Percentiles rank a stretch among this genome's conserved stretches.
Conservation (phyloP, 1,284 basidiomycete species). For the Anthracocystis setariae region DNA sequence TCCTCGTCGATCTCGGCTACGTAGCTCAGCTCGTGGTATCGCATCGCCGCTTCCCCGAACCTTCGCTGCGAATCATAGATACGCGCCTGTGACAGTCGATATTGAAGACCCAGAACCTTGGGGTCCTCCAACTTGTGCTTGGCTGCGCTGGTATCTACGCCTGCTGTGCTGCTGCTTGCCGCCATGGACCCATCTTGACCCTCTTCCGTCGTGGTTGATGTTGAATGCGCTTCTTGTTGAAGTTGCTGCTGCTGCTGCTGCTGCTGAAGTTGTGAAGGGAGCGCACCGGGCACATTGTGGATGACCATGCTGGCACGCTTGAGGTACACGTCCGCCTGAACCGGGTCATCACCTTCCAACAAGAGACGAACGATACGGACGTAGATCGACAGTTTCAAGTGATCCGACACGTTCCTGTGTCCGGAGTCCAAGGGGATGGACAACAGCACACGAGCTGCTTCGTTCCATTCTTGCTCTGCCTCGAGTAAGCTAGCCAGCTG, state of each 20-base stretch:
- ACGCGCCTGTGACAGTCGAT: constrained; percentile 74
- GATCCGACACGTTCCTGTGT: constrained; percentile 80
- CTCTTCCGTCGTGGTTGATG: background rate
- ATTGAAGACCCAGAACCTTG: constrained; percentile 54
- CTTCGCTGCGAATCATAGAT: constrained; percentile 90
- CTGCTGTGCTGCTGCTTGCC: background rate
- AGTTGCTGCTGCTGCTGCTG: constrained; percentile 25
- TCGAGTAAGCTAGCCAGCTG: constrained; percentile 90
- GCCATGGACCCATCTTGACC: background rate
- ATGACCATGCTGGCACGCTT: constrained; percentile 92
- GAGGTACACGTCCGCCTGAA: constrained; percentile 93
- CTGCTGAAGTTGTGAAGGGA: constrained; percentile 30
- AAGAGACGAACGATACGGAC: constrained; percentile 92
- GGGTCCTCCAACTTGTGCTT: constrained; percentile 39
- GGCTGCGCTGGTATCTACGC: background rate
- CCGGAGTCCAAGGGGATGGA: constrained; percentile 89
- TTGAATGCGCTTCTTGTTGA: constrained; percentile 6
- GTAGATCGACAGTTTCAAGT: constrained; percentile 88
- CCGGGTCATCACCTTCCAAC: constrained; percentile 93
- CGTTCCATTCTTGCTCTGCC: constrained; percentile 88
- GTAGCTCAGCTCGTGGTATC: constrained; percentile 84
- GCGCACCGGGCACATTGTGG: constrained; percentile 69
- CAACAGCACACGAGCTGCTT: constrained; percentile 88
- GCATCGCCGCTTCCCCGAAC: constrained; percentile 92
- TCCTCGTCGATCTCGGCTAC: constrained; percentile 52